These are phyloP conservation scores for Dioscorea dumetorum DNA, from an alignment of 106 monocot species.

Conservation along the genomic window DNA sequence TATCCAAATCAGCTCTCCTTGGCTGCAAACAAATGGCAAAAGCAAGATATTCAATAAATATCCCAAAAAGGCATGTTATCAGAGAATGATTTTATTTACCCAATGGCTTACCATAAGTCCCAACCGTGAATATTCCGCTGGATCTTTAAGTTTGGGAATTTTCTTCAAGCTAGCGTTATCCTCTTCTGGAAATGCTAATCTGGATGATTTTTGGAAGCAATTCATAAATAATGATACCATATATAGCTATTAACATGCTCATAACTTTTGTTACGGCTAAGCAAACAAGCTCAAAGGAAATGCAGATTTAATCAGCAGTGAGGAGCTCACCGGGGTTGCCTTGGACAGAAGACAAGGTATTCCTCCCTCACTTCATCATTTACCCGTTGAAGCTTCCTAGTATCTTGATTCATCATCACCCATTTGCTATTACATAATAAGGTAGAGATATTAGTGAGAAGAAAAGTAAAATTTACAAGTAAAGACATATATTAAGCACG, in stretches of 20 bases:
- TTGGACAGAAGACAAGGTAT: conserved; percentile 80
- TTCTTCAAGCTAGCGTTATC: conserved; percentile 81
- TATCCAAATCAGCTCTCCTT: conserved; percentile 97
- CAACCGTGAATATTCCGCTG: conserved; percentile 57
- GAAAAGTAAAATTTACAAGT: background rate
- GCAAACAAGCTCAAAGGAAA: too few species aligned
- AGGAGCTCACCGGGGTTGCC: conserved; percentile 61
- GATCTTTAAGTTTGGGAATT: conserved; percentile 84
- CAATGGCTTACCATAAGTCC: conserved; percentile 66
- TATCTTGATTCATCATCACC: conserved; percentile 99
- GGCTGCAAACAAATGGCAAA: conserved; percentile 39
- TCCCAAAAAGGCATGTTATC: background rate
- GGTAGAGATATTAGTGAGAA: background rate
- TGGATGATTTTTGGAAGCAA: conserved; percentile 10
- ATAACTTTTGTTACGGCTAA: too few species aligned
- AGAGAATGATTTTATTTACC: background rate
- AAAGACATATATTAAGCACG: background rate
- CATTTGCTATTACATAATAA: conserved; percentile 57
- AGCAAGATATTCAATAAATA: background rate
- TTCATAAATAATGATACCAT: too few species aligned
- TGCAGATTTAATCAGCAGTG: too few species aligned
- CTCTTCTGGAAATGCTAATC: conserved; percentile 89
- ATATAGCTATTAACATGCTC: too few species aligned
- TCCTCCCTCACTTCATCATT: conserved; percentile 98
- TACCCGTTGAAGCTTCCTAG: conserved; percentile 89